phyloP scores from a whole-genome alignment of 495 filamentous ascomycete species.

The Daldinia vernicosa region DNA sequence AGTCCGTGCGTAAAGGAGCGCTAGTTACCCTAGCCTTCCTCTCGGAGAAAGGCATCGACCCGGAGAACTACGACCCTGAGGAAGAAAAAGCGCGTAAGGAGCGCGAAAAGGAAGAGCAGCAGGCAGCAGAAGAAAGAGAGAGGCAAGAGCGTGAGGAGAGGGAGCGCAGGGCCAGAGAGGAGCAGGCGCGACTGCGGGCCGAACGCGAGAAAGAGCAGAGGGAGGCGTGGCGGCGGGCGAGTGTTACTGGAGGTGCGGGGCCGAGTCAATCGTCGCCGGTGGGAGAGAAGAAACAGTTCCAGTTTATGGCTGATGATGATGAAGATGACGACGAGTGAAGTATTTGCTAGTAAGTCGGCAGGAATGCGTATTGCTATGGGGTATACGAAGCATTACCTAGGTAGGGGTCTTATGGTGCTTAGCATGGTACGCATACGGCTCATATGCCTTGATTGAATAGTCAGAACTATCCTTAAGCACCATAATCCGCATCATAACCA shows the following conservation, averaged over 20 bases:
- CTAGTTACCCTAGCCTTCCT: constrained; percentile 67
- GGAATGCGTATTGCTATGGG: not conserved
- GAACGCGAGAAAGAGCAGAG: constrained; percentile 45
- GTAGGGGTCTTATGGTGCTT: not conserved
- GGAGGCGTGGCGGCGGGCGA: constrained; percentile 50
- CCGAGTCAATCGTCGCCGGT: constrained; percentile 15
- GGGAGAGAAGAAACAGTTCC: constrained; percentile 58
- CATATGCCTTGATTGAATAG: not conserved
- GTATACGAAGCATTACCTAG: not conserved
- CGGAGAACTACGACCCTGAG: constrained; percentile 62
- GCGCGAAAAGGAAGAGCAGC: constrained; percentile 51
- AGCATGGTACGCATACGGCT: not conserved
- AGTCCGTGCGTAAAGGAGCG: constrained; percentile 68
- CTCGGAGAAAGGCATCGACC: constrained; percentile 65
- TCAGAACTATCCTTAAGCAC: not conserved
- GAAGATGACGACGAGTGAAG: constrained; percentile 61
- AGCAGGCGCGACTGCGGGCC: constrained; percentile 47
- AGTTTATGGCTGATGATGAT: constrained; percentile 61
- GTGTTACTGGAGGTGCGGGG: constrained; percentile 33
- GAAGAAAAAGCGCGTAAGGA: constrained; percentile 55
- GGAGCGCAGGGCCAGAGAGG: constrained; percentile 49
- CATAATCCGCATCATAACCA: too few relatives aligned
- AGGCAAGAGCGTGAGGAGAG: constrained; percentile 56
- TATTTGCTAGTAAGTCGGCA: not conserved
- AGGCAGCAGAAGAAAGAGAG: constrained; percentile 54